Evolutionary conservation across 2,329 filamentous ascomycete species (phyloP).

Genomic region (Ceratocystis papillata): DNA sequence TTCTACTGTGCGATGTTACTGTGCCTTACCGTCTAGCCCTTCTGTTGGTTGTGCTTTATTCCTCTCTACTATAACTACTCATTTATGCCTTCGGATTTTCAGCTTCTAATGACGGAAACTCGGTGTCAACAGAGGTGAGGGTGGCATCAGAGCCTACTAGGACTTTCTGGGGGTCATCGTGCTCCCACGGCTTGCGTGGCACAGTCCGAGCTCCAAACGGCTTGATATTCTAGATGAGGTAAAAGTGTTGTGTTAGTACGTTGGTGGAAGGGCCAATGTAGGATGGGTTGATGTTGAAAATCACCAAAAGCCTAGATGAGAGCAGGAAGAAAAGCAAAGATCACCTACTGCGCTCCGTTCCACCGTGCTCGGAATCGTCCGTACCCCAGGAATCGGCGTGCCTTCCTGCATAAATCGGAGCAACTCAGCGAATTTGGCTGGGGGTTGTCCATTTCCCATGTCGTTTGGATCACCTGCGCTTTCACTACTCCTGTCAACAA

Average conservation of each 20-base stretch:
- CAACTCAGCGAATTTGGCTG: slow-evolving; percentile 61
- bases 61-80: background rate
- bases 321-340: background rate
- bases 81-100: background rate
- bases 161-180: background rate
- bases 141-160: background rate
- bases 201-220: slow-evolving; percentile 22
- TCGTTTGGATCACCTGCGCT: slow-evolving; percentile 12
- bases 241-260: slow-evolving; percentile 31
- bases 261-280: no score
- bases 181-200: slow-evolving; percentile 24
- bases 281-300: background rate
- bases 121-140: slow-evolving; percentile 15
- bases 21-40: background rate
- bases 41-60: background rate
- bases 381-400: slow-evolving; percentile 75
- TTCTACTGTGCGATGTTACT: background rate
- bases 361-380: slow-evolving; percentile 72
- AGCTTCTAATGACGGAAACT: slow-evolving; percentile 19
- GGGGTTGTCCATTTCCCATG: slow-evolving; percentile 26
- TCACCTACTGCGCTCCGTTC: slow-evolving; percentile 55
- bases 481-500: slow-evolving; percentile 33
- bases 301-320: background rate
- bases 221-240: slow-evolving; percentile 16
- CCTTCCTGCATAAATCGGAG: slow-evolving; percentile 75